Evolutionary conservation across 1,139 yeast species (phyloP).

Genomic region (Hyphopichia buzzinii): DNA sequence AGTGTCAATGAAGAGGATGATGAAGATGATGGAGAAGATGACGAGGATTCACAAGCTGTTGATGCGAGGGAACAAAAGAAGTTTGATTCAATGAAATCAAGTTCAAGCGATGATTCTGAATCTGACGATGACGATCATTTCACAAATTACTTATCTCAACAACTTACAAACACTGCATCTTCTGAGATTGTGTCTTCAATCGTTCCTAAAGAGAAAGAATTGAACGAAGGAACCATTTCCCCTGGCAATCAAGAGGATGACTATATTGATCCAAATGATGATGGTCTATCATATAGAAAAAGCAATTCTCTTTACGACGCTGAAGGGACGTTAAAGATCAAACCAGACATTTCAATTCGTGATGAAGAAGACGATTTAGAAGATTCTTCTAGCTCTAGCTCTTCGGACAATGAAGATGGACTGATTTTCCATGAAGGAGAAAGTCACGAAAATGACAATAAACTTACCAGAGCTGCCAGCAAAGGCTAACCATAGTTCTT

Average conservation of each 20-base stretch:
- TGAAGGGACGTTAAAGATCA: conserved; percentile 30
- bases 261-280: conserved; percentile 79
- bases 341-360: conserved; percentile 5
- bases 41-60: conserved; percentile 11
- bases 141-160: conserved; percentile 81
- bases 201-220: conserved; percentile 47
- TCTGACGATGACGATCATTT: conserved; percentile 45
- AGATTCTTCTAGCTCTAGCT: conserved; percentile 25
- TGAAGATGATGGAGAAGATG: conserved; percentile 38
- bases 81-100: conserved; percentile 6
- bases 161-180: conserved; percentile 62
- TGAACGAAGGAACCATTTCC: conserved; percentile 22
- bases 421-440: conserved; percentile 17
- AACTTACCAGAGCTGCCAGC: conserved; percentile 43
- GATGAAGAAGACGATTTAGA: conserved; percentile 25
- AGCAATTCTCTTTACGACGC: conserved; percentile 59
- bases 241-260: conserved; percentile 45
- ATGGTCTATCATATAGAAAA: conserved; percentile 71
- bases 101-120: conserved; percentile 25
- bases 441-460: conserved; percentile 16
- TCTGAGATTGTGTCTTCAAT: conserved; percentile 54
- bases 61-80: conserved; percentile 5
- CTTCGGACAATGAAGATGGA: conserved; percentile 33
- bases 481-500: conserved; percentile 31
- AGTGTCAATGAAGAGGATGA: conserved; percentile 27